Conservation (phyloP, 805 yeast genomes). For the Wickerhamiella sergipiensis region DNA sequence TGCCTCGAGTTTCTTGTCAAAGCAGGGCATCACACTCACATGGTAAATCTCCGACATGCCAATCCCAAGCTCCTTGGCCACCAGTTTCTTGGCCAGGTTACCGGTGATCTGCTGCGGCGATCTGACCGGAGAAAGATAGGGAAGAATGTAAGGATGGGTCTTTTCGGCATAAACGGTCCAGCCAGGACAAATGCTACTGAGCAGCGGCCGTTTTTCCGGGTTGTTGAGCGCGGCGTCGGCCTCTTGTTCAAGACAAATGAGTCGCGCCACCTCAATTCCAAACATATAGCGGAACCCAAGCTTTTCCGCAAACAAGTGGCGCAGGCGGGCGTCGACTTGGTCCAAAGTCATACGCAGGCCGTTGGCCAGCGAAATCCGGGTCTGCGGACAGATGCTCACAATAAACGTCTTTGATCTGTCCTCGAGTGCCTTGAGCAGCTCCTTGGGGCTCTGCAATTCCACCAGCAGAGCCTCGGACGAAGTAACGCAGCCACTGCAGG, state of each 20-base stretch:
- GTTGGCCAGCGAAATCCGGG: constrained; percentile 66
- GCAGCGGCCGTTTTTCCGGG: constrained; percentile 30
- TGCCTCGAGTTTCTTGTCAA: constrained; percentile 91
- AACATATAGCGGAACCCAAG: constrained; percentile 65
- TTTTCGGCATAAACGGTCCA: constrained; percentile 94
- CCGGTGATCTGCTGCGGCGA: constrained; percentile 95
- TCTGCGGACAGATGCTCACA: constrained; percentile 73
- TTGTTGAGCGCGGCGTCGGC: constrained; percentile 18
- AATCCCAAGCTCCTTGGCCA: constrained; percentile 25
- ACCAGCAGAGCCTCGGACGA: constrained; percentile 92
- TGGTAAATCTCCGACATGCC: constrained; percentile 45
- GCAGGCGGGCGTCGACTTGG: constrained; percentile 46
- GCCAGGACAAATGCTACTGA: constrained; percentile 83
- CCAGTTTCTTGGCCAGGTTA: constrained; percentile 45
- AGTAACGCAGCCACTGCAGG: constrained; percentile 94
- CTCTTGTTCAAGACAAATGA: constrained; percentile 41
- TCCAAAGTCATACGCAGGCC: constrained; percentile 43
- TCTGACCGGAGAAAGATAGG: constrained; percentile 56
- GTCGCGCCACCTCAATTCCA: constrained; percentile 75
- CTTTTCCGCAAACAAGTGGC: constrained; percentile 40
- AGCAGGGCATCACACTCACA: constrained; percentile 88
- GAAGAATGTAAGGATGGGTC: constrained; percentile 76
- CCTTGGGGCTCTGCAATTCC: constrained; percentile 78
- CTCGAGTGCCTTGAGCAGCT: constrained; percentile 48
- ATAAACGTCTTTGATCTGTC: constrained; percentile 36